Evolutionary conservation across 1,284 basidiomycete species (phyloP), one percentile per base, ranked within the genome.

Genomic region (Phylloporus sp.): DNA sequence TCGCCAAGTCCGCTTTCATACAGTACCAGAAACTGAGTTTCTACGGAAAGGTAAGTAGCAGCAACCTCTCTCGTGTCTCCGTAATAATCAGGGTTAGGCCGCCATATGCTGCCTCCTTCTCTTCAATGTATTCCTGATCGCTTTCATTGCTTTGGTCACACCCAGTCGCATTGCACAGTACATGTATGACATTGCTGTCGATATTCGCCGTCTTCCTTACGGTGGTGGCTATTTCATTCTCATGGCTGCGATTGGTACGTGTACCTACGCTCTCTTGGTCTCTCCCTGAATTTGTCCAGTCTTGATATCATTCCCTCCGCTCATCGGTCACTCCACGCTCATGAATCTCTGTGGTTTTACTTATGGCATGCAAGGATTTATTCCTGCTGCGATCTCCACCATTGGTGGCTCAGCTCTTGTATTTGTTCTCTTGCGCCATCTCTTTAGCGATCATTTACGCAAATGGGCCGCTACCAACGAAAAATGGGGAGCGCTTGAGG

Each of bases 401-500:
- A 65, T 93, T 28, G 62, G 87, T 5, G 93, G 91, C n/a, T 86
- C 91, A 11, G 83, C 83, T 2, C 64, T 89, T n/a, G 83, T 81
- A 3, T 95, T 95, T 72, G 64, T 86, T 49, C 71, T 82, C 47
- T 79, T 93, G 63, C 84, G 90, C n/a, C 75, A 82, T 63, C 74
- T 88, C 58, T 91, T 92, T 74, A 81, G 80, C 62, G 71, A 77
- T 52, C 79, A 82, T 53, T 75, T 93, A 28, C 83, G 79, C 56
- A 73, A 76, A 58, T 91, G 89, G 87, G 83, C 88, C 0, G 74
- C 79, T 17, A 80, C 82, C 54, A 90, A 86, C 68, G 82, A 88
- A 64, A 90, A 89, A 70, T 93, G 91, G 89, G 84, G 86, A 70
- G 91, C 90, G n/a, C 75, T 94, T 40, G 91, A 93, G 74, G 77